Evolutionary conservation across 805 yeast genomes (phyloP).

Genomic region (Candida vartiovaarae): DNA sequence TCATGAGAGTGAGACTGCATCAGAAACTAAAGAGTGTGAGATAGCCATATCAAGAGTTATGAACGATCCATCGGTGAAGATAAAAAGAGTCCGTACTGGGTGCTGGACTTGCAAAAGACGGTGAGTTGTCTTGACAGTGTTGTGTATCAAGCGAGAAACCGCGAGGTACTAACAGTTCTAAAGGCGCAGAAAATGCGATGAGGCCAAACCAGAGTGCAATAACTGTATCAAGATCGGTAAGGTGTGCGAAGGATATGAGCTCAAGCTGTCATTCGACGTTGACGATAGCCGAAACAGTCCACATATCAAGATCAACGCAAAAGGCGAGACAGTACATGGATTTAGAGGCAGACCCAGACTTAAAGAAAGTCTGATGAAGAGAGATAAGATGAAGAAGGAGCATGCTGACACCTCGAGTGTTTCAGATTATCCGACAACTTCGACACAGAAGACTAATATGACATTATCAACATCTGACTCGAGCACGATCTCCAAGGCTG

Average conservation of each 20-base stretch:
- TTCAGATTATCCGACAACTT: not conserved
- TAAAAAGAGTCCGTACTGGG: slow-evolving; percentile 39
- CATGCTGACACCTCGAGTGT: no score
- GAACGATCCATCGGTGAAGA: not conserved
- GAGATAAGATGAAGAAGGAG: slow-evolving; percentile 2
- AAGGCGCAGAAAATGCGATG: slow-evolving; percentile 52
- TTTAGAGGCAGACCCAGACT: slow-evolving; percentile 38
- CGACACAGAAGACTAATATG: not conserved
- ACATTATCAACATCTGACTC: not conserved
- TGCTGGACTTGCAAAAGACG: slow-evolving; percentile 52
- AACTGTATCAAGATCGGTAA: slow-evolving; percentile 40
- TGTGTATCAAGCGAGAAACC: not conserved
- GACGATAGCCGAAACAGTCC: slow-evolving; percentile 35
- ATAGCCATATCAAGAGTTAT: no score
- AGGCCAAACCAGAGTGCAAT: slow-evolving; percentile 42
- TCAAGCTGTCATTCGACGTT: slow-evolving; percentile 42
- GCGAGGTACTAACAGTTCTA: slow-evolving; percentile 1
- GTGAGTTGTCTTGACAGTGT: slow-evolving; percentile 21
- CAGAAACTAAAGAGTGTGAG: no score
- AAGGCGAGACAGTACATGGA: slow-evolving; percentile 33
- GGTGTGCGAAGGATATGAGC: slow-evolving; percentile 43
- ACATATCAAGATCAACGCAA: slow-evolving; percentile 17
- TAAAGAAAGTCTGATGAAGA: slow-evolving; percentile 26
- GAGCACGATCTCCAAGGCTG: not conserved
- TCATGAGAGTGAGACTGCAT: no score